These are phyloP conservation scores for Lupinus albus DNA, from an alignment of 306 rosid genomes.

Conservation along the genomic window DNA sequence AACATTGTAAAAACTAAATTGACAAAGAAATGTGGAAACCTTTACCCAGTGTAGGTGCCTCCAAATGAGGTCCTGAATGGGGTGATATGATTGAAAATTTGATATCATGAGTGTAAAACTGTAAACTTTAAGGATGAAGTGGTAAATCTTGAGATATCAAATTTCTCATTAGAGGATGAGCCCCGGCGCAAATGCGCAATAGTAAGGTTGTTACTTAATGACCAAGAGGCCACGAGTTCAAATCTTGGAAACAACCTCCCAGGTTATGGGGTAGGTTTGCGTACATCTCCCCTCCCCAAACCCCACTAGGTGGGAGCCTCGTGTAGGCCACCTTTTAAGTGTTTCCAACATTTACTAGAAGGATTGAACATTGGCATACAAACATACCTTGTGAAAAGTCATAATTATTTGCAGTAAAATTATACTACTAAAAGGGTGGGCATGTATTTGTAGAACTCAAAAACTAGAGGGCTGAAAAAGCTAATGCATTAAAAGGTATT, in stretches of 20 bases:
- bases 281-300: too few species aligned
- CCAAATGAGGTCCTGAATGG: slow-evolving; percentile 32
- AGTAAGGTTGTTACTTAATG: too few species aligned
- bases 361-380: slow-evolving; percentile 1
- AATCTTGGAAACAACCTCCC: too few species aligned
- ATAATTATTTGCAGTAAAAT: neutral
- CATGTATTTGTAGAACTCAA: slow-evolving; percentile 20
- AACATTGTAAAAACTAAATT: slow-evolving; percentile 8
- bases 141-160: neutral
- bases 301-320: too few species aligned
- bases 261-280: too few species aligned
- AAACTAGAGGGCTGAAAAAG: slow-evolving; percentile 28
- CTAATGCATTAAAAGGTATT: slow-evolving; percentile 27
- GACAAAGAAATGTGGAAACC: slow-evolving; percentile 4
- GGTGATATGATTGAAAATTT: slow-evolving; percentile 4
- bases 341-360: slow-evolving; percentile 28
- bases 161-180: slow-evolving; percentile 24
- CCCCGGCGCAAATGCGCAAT: too few species aligned
- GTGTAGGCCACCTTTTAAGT: too few species aligned
- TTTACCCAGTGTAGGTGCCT: slow-evolving; percentile 19
- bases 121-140: slow-evolving; percentile 23
- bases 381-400: slow-evolving; percentile 5
- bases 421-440: slow-evolving; percentile 15
- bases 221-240: too few species aligned
- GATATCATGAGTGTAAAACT: neutral